phyloP scores from a whole-genome alignment of 345 rosid species.

The Ceriops decandra region DNA sequence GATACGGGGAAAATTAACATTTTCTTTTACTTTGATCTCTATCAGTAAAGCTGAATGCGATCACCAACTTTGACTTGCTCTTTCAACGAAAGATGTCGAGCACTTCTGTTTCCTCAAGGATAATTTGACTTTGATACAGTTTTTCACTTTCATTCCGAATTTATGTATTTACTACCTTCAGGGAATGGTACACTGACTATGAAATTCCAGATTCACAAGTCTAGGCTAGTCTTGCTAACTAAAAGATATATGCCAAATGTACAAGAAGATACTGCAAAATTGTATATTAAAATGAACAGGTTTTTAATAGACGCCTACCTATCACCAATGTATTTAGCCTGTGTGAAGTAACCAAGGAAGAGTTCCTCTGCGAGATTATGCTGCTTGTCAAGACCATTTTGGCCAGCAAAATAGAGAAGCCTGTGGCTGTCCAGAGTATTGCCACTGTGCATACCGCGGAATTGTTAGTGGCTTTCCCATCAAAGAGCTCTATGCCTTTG shows the following conservation, averaged over 20 bases:
- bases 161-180: no score
- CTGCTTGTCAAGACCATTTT: conserved; percentile 61
- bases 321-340: conserved; percentile 78
- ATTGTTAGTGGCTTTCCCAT: conserved; percentile 7
- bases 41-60: neutral
- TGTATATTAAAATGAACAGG: neutral
- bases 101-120: neutral
- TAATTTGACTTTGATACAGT: neutral
- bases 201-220: no score
- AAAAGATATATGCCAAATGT: no score
- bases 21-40: no score
- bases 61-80: neutral
- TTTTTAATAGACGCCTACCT: conserved; percentile 32
- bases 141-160: neutral
- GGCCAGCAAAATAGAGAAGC: conserved; percentile 67
- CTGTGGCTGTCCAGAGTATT: conserved; percentile 82
- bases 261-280: neutral
- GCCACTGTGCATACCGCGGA: conserved; percentile 48
- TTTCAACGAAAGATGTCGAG: neutral
- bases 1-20: no score
- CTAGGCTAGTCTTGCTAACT: no score
- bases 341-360: conserved; percentile 81
- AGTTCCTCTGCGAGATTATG: conserved; percentile 77
- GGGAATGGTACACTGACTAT: no score
- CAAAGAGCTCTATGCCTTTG: neutral